Evolutionary conservation across 345 rosid species (phyloP).

Genomic region (Dipteronia sinensis): DNA sequence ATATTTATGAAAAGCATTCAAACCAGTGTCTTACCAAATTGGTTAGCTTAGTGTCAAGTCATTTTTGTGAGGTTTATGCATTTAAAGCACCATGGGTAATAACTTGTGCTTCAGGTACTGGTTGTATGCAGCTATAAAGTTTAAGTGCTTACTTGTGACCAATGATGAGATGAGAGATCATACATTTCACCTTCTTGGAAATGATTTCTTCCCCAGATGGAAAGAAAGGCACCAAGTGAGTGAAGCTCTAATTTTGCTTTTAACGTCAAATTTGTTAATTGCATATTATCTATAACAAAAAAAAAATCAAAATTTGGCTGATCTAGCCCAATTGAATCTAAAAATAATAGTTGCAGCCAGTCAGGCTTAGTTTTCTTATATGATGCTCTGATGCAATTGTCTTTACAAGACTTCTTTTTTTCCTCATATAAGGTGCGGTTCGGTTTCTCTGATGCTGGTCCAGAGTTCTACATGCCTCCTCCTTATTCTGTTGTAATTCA

Average conservation of each 20-base stretch:
- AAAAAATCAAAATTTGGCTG: neutral
- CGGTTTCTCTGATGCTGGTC: slow-evolving; percentile 53
- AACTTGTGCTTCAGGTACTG: slow-evolving; percentile 65
- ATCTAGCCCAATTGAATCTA: slow-evolving; percentile 2
- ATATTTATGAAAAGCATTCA: neutral
- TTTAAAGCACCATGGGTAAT: slow-evolving; percentile 28
- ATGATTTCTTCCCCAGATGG: slow-evolving; percentile 74
- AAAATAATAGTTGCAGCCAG: neutral
- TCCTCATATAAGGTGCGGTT: slow-evolving; percentile 52
- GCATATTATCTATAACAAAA: neutral
- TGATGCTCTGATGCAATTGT: neutral
- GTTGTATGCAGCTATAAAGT: slow-evolving; percentile 80
- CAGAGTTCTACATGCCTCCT: slow-evolving; percentile 63
- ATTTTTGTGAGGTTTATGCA: slow-evolving; percentile 12
- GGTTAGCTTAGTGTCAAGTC: neutral
- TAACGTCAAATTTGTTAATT: slow-evolving; percentile 1
- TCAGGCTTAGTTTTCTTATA: slow-evolving; percentile 3
- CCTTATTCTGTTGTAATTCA: slow-evolving; percentile 63
- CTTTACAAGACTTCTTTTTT: slow-evolving; percentile 13
- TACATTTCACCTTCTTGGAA: slow-evolving; percentile 71
- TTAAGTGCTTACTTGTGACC: slow-evolving; percentile 62
- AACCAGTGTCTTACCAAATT: slow-evolving; percentile 5
- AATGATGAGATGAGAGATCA: slow-evolving; percentile 88
- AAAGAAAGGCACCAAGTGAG: slow-evolving; percentile 85
- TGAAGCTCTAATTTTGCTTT: slow-evolving; percentile 10